Conservation (phyloP, 768 basidiomycete genomes). For the Boletus rubropictus region DNA sequence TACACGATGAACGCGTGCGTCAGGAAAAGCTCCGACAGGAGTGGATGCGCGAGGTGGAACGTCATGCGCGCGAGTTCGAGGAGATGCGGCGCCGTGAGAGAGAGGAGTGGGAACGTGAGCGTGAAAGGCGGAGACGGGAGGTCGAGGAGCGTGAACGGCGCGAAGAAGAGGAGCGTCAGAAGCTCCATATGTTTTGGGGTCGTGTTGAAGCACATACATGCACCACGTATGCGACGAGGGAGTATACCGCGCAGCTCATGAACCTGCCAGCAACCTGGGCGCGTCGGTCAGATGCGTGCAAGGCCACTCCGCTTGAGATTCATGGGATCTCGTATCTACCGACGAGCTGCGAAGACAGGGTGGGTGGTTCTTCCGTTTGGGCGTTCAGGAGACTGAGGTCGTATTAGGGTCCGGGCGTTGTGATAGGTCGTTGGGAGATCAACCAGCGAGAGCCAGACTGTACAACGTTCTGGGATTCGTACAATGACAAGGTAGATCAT, state of each 20-base stretch:
- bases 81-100: conserved; percentile 6
- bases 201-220: conserved; percentile 18
- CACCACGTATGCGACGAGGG: conserved; percentile 24
- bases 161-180: conserved; percentile 18
- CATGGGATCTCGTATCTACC: conserved; percentile 19
- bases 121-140: conserved; percentile 12
- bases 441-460: conserved; percentile 26
- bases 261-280: conserved; percentile 24
- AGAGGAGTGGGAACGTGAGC: neutral
- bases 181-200: conserved; percentile 21
- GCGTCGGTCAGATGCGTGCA: conserved; percentile 21
- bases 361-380: neutral
- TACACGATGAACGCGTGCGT: conserved; percentile 4
- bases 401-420: conserved; percentile 11
- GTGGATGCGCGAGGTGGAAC: conserved; percentile 4
- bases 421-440: conserved; percentile 27
- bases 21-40: conserved; percentile 1
- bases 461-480: conserved; percentile 20
- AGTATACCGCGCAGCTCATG: conserved; percentile 26
- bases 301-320: conserved; percentile 15
- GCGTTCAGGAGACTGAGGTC: neutral
- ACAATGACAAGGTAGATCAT: conserved; percentile 22
- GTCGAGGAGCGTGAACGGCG: conserved; percentile 10
- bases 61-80: conserved; percentile 1
- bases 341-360: conserved; percentile 22